A percentile compares a stretch with the other conserved stretches of the same genome.
phyloP scores from a whole-genome alignment of 177 flowering plant species.

The Vitis hybrid region DNA sequence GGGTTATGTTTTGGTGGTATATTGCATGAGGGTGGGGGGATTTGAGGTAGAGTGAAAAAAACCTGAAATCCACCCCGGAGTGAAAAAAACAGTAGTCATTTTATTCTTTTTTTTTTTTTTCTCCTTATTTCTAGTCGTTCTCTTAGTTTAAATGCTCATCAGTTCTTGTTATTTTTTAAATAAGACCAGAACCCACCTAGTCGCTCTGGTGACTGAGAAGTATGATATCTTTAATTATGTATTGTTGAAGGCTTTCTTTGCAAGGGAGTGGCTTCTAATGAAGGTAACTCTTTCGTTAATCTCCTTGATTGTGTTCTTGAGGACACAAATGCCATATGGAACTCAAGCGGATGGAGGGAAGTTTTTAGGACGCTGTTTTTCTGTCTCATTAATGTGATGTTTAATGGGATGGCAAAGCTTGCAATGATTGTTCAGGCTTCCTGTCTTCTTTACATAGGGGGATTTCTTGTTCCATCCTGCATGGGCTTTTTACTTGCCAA shows the following conservation, averaged over 20 bases:
- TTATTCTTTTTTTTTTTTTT: too few relatives aligned
- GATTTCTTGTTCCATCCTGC: constrained; percentile 56
- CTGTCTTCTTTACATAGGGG: constrained; percentile 64
- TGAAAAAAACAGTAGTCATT: too few relatives aligned
- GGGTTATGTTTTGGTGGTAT: too few relatives aligned
- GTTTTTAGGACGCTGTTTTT: constrained; percentile 52
- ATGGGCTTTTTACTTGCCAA: constrained; percentile 62
- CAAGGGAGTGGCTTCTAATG: constrained; percentile 52
- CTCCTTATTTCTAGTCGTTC: too few relatives aligned
- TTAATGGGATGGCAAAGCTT: constrained; percentile 61
- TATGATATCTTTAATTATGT: constrained; percentile 54
- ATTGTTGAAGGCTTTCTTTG: constrained; percentile 53
- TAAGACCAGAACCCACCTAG: constrained; percentile 40
- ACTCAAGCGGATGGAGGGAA: constrained; percentile 37
- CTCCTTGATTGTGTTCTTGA: constrained; percentile 44
- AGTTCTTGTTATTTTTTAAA: constrained; percentile 13
- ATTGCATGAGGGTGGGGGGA: too few relatives aligned
- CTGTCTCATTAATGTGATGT: constrained; percentile 46
- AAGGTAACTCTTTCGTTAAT: constrained; percentile 44
- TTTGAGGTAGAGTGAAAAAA: too few relatives aligned
- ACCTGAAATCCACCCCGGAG: too few relatives aligned
- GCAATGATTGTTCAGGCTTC: constrained; percentile 54
- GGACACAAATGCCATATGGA: constrained; percentile 51
- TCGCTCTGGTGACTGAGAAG: constrained; percentile 48
- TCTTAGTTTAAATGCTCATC: too few relatives aligned